Base-by-base conservation (phyloP, 2,329 filamentous ascomycete genomes). In the Exophiala sp. region DNA sequence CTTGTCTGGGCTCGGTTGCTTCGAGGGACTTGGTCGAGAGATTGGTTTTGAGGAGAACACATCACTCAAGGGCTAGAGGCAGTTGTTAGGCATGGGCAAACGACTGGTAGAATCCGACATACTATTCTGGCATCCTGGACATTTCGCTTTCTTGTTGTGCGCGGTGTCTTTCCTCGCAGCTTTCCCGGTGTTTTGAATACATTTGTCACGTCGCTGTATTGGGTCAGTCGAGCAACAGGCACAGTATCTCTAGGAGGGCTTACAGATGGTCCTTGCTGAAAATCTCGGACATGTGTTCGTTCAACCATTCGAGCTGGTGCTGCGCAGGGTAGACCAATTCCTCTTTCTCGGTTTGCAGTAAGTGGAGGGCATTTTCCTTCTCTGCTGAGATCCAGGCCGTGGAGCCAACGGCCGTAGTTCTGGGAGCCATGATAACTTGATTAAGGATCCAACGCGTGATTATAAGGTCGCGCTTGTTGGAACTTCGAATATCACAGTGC, bases 241-340 rank as follows among this genome's bases (percentile, higher is more conserved):
- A 35, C 59, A 48, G 6, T 10, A 32, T 9, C 34, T 39, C 53
- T 74, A 58, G 74, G 49, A 57, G 21, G 47, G 54, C 87, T 66
- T 82, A 96, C 94, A 91, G 83, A 72, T 91, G 84, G 67, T 91
- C 88, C 64, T 87, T 85, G 65, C 85, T 87, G 69, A 97, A 95
- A 66, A 99, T 89, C 60, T 95, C 90, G 46, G 84, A 84, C 92
- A 99, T 96, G 71, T 99, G 94, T 74, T 97, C 94, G 67, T 99
- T 97, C 65, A 99, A 78, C 94, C 94, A 99, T 69, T 97, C 91
- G 66, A 97, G 77, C 71, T 99, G 94, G 72, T 97, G 95, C 54
- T 89, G 84, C 58, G 89, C 91, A 29, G 91, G 90, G 73, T 89
- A 97, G 40, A 88, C 84, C 67, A 97, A 95, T 73, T 99, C 95